A percentile compares a stretch with the other conserved stretches of the same genome.
These are phyloP conservation scores for Graphilbum sp. DNA, from an alignment of 2,329 filamentous ascomycete species.

Conservation along the genomic window DNA sequence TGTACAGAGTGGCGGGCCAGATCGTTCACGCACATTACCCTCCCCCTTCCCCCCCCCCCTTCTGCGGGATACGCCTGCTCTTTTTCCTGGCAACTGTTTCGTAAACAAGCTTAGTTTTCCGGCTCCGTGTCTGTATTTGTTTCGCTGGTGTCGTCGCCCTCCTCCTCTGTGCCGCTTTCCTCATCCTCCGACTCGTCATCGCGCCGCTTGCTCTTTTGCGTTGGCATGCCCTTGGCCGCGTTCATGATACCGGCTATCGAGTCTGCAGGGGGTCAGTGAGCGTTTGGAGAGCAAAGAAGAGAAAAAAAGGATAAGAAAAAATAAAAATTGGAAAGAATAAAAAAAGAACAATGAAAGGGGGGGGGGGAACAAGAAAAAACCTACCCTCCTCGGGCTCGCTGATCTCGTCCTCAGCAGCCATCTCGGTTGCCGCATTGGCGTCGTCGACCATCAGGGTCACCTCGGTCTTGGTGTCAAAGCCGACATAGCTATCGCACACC, in stretches of 20 bases:
- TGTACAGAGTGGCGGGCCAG: neutral
- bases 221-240: constrained; percentile 57
- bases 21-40: neutral
- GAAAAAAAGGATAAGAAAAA: neutral
- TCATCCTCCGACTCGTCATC: constrained; percentile 51
- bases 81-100: no score
- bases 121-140: constrained; percentile 55
- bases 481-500: constrained; percentile 87
- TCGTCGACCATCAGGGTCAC: constrained; percentile 83
- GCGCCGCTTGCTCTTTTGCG: constrained; percentile 31
- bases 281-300: constrained; percentile 9
- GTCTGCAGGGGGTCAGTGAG: constrained; percentile 32
- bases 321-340: no score
- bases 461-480: constrained; percentile 84
- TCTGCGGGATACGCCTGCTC: no score
- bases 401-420: constrained; percentile 83
- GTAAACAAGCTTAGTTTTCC: no score
- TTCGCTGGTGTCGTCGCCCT: constrained; percentile 48
- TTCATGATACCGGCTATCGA: constrained; percentile 85
- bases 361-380: constrained; percentile 20
- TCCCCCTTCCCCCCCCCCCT: no score
- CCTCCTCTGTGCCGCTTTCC: constrained; percentile 70
- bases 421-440: constrained; percentile 63
- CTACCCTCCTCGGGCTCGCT: constrained; percentile 95
- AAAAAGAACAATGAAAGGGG: no score